A percentile compares a stretch with the other conserved stretches of the same genome.
Evolutionary conservation across 2,329 filamentous ascomycete species (phyloP).

Genomic region (Elsinoe fawcettii): DNA sequence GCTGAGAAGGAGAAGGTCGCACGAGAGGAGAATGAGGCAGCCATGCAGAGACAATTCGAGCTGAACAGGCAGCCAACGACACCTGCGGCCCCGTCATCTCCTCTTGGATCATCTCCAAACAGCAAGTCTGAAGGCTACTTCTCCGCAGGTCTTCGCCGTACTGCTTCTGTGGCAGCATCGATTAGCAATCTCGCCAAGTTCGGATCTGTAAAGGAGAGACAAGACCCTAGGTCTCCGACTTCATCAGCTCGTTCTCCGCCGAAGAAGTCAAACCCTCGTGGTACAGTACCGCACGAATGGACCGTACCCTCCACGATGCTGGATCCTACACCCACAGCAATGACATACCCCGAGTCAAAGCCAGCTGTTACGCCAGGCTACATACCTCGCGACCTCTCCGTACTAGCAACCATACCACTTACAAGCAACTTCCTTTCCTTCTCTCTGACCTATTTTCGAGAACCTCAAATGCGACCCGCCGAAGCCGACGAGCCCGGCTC

Average conservation of each 20-base stretch:
- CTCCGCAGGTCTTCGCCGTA: slow-evolving; percentile 52
- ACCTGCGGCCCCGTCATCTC: slow-evolving; percentile 39
- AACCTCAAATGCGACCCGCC: slow-evolving; percentile 94
- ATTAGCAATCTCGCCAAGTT: slow-evolving; percentile 55
- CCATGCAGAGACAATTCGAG: slow-evolving; percentile 8
- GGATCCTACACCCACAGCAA: slow-evolving; percentile 59
- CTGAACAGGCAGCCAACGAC: slow-evolving; percentile 25
- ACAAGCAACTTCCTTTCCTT: slow-evolving; percentile 83
- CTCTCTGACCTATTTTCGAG: slow-evolving; percentile 94
- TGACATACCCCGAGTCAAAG: slow-evolving; percentile 62
- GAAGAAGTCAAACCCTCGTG: slow-evolving; percentile 37
- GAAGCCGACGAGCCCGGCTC: slow-evolving; percentile 95
- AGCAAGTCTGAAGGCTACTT: slow-evolving; percentile 53
- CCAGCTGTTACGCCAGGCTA: slow-evolving; percentile 76
- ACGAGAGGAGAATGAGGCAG: slow-evolving; percentile 13
- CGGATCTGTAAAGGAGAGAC: slow-evolving; percentile 21
- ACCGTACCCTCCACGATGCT: slow-evolving; percentile 65
- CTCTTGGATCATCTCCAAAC: slow-evolving; percentile 41
- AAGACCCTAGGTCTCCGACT: slow-evolving; percentile 11
- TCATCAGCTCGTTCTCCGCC: slow-evolving; percentile 25
- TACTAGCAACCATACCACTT: slow-evolving; percentile 62
- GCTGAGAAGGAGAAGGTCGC: slow-evolving; percentile 23
- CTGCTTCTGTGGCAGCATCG: slow-evolving; percentile 57
- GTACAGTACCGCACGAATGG: slow-evolving; percentile 48
- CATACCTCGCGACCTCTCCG: slow-evolving; percentile 51